Evolutionary conservation across 495 filamentous ascomycete genomes (phyloP).

Genomic region (Patellaria atrata): DNA sequence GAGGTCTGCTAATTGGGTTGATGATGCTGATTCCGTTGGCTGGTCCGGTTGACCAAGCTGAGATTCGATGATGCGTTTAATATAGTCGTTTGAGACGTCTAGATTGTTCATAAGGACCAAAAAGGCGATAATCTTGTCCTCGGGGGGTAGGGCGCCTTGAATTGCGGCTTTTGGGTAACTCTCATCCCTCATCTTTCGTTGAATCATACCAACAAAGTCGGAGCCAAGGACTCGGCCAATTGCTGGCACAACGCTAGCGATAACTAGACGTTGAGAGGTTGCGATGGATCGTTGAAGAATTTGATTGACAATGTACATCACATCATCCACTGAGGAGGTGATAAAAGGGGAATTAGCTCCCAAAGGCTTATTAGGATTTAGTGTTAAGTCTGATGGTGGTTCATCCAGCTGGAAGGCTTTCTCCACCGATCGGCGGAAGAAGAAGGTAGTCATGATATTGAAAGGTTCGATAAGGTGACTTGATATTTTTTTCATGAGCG

Average conservation of each 20-base stretch:
- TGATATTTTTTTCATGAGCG: constrained; percentile 58
- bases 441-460: constrained; percentile 82
- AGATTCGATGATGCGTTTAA: constrained; percentile 65
- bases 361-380: constrained; percentile 54
- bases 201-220: constrained; percentile 94
- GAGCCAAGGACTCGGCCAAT: constrained; percentile 75
- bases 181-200: constrained; percentile 94
- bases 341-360: constrained; percentile 71
- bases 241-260: constrained; percentile 62
- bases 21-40: constrained; percentile 9
- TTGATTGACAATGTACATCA: constrained; percentile 97
- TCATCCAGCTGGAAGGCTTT: constrained; percentile 98
- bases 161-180: constrained; percentile 64
- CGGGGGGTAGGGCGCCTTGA: constrained; percentile 65
- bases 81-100: constrained; percentile 78
- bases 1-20: constrained; percentile 37
- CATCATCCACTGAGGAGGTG: constrained; percentile 89
- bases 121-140: constrained; percentile 71
- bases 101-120: constrained; percentile 91
- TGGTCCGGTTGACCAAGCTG: constrained; percentile 32
- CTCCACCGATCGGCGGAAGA: constrained; percentile 88
- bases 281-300: constrained; percentile 72
- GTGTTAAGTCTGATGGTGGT: constrained; percentile 59
- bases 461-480: constrained; percentile 62
- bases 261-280: constrained; percentile 64